These are phyloP conservation scores for Naganishia friedmannii DNA, from an alignment of 768 basidiomycete genomes.

Conservation along the genomic window DNA sequence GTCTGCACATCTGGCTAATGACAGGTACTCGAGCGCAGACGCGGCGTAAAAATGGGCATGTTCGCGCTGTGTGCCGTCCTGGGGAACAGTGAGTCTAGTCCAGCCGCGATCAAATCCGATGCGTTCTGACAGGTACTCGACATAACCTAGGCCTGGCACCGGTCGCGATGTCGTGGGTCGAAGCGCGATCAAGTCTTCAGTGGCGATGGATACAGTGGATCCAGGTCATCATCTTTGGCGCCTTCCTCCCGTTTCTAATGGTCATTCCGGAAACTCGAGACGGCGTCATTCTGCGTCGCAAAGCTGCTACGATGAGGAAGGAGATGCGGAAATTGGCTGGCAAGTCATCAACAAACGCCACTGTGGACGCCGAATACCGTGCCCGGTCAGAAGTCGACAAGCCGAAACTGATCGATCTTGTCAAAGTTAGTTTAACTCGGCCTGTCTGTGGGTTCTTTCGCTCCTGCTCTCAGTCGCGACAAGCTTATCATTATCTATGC, in stretches of 20 bases:
- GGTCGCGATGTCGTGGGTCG: constrained; percentile 60
- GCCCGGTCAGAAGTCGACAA: constrained; percentile 45
- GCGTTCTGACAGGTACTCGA: neutral
- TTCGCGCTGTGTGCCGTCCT: constrained; percentile 50
- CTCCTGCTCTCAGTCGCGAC: too few species aligned
- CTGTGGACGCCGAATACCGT: constrained; percentile 40
- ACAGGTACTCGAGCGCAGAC: neutral
- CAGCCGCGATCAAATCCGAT: too few species aligned
- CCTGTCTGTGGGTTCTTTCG: constrained; percentile 71
- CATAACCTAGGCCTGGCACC: constrained; percentile 60
- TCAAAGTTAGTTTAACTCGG: constrained; percentile 68
- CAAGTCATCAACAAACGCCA: constrained; percentile 1
- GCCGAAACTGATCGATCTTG: constrained; percentile 53
- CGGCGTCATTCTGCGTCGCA: constrained; percentile 57
- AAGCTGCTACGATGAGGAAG: constrained; percentile 13
- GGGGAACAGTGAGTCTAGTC: constrained; percentile 52
- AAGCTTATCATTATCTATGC: too few species aligned
- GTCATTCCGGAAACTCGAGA: constrained; percentile 70
- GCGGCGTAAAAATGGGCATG: constrained; percentile 28
- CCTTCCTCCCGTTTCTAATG: constrained; percentile 58
- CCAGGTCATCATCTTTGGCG: constrained; percentile 62
- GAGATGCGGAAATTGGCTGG: constrained; percentile 12
- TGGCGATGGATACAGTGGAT: constrained; percentile 89
- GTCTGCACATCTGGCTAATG: neutral
- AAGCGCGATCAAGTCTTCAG: constrained; percentile 59